These are phyloP conservation scores for Microsporum ferrugineum DNA, from an alignment of 2,329 filamentous ascomycete species.

Conservation along the genomic window DNA sequence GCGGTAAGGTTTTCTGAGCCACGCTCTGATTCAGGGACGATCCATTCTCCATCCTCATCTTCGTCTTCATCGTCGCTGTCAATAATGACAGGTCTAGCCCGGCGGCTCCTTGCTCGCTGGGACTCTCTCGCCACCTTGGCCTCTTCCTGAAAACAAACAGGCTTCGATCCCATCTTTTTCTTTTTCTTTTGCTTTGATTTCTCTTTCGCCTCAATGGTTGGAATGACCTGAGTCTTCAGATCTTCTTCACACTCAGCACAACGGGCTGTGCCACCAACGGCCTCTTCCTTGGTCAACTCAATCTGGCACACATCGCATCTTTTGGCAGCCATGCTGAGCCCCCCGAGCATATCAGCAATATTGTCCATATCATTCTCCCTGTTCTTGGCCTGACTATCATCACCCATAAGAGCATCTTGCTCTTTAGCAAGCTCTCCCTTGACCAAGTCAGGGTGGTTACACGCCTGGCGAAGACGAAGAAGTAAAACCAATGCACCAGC, in stretches of 20 bases:
- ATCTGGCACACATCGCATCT: constrained; percentile 75
- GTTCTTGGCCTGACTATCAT: constrained; percentile 40
- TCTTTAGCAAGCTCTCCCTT: constrained; percentile 78
- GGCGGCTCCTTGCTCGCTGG: constrained; percentile 21
- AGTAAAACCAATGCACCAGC: constrained; percentile 87
- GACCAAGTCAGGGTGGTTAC: constrained; percentile 84
- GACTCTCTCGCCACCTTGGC: constrained; percentile 13
- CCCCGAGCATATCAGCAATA: constrained; percentile 75
- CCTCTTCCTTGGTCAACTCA: constrained; percentile 49
- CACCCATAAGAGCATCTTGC: constrained; percentile 67
- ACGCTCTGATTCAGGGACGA: constrained; percentile 59
- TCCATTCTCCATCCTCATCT: constrained; percentile 63
- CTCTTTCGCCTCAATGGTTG: constrained; percentile 32
- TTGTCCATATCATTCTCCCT: constrained; percentile 61
- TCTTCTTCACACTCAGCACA: constrained; percentile 69
- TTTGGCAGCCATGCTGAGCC: constrained; percentile 64
- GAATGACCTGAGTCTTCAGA: constrained; percentile 47
- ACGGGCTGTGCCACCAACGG: constrained; percentile 41
- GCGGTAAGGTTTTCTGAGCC: constrained; percentile 53
- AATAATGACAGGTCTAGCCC: constrained; percentile 36
- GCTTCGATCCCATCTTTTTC: constrained; percentile 30
- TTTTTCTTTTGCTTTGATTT: constrained; percentile 31
- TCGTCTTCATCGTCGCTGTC: constrained; percentile 47
- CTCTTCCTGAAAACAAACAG: constrained; percentile 20
- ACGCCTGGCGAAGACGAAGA: constrained; percentile 81